Conservation (phyloP, 2,329 filamentous ascomycete genomes). For the Drechslera avenae region DNA sequence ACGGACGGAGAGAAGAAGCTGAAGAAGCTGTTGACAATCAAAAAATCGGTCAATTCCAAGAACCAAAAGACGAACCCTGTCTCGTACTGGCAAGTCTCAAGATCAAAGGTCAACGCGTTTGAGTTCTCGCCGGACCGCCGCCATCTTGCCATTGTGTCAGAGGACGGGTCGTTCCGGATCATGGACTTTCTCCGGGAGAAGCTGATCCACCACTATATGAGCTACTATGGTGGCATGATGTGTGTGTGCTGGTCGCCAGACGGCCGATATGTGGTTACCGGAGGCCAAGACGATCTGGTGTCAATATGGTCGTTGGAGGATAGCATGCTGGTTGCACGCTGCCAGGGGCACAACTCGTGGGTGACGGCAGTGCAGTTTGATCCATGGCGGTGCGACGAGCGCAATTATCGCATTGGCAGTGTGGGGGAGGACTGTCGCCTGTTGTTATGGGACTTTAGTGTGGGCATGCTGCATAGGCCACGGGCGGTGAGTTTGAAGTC, state of each 20-base stretch:
- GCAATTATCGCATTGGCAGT: constrained; percentile 93
- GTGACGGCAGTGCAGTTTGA: constrained; percentile 93
- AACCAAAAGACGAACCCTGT: constrained; percentile 95
- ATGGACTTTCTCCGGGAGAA: constrained; percentile 92
- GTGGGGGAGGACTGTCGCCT: constrained; percentile 92
- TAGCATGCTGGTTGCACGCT: constrained; percentile 82
- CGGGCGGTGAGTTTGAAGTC: constrained; percentile 65
- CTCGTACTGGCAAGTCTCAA: constrained; percentile 88
- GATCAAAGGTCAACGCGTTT: constrained; percentile 87
- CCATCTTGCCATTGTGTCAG: constrained; percentile 86
- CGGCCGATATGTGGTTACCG: constrained; percentile 92
- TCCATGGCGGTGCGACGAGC: constrained; percentile 94
- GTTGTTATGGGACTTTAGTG: constrained; percentile 95
- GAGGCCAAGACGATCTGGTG: constrained; percentile 93
- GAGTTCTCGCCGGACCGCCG: constrained; percentile 88
- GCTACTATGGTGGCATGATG: constrained; percentile 90
- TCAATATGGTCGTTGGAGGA: constrained; percentile 94
- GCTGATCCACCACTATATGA: constrained; percentile 85
- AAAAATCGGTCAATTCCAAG: constrained; percentile 90
- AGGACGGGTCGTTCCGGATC: constrained; percentile 86
- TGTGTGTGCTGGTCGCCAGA: constrained; percentile 98
- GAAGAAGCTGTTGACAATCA: constrained; percentile 65
- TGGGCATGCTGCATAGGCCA: constrained; percentile 92
- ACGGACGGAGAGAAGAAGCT: constrained; percentile 40
- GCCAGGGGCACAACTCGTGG: constrained; percentile 95